Evolutionary conservation across 1,284 basidiomycete genomes (phyloP).

Genomic region (Paramarasmius palmivorus): DNA sequence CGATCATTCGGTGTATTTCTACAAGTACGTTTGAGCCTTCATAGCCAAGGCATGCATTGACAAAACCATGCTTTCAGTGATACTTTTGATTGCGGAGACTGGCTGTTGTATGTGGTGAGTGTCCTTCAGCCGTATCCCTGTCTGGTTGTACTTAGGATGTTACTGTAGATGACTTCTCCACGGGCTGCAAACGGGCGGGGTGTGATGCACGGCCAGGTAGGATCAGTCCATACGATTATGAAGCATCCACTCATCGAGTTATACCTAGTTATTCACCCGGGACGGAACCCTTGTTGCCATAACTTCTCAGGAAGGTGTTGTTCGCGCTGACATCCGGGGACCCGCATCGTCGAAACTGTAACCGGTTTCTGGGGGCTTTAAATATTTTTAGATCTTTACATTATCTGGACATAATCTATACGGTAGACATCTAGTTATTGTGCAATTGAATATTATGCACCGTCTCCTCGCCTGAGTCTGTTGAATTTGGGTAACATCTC

Average conservation of each 20-base stretch:
- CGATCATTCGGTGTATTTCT: slow-evolving; percentile 87
- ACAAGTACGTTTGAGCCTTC: slow-evolving; percentile 51
- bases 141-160: not conserved
- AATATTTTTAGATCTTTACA: too few relatives aligned
- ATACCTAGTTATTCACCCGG: slow-evolving; percentile 69
- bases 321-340: slow-evolving; percentile 56
- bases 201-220: slow-evolving; percentile 71
- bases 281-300: slow-evolving; percentile 75
- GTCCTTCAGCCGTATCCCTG: slow-evolving; percentile 4
- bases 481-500: slow-evolving; percentile 92
- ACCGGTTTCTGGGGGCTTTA: not conserved
- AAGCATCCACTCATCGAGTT: slow-evolving; percentile 3
- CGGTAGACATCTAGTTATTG: too few relatives aligned
- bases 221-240: slow-evolving; percentile 21
- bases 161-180: slow-evolving; percentile 63
- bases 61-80: slow-evolving; percentile 43
- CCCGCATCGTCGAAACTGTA: slow-evolving; percentile 20
- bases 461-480: slow-evolving; percentile 63
- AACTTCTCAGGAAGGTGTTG: slow-evolving; percentile 82
- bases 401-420: too few relatives aligned
- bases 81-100: slow-evolving; percentile 76
- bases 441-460: slow-evolving; percentile 28
- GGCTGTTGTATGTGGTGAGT: slow-evolving; percentile 78
- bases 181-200: slow-evolving; percentile 73
- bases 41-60: not conserved